Evolutionary conservation across 345 rosid genomes (phyloP).

Genomic region (Eucalyptus virginea): DNA sequence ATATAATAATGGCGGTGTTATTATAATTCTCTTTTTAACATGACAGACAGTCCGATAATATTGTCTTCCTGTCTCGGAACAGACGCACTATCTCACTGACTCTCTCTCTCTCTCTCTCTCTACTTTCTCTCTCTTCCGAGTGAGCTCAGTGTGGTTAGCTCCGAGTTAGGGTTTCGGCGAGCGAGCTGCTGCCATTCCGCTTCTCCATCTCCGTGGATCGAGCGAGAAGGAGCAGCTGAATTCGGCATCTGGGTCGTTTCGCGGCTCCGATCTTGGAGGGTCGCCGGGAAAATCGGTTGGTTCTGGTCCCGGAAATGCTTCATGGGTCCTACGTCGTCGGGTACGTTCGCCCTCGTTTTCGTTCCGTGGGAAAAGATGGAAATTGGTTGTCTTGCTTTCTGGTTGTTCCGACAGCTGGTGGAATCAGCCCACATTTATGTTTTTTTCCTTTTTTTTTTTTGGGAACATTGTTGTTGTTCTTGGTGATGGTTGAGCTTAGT

Average conservation of each 20-base stretch:
- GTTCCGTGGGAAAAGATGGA: not conserved
- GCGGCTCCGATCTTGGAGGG: not conserved
- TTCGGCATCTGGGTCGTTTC: not conserved
- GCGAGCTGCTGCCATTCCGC: not conserved
- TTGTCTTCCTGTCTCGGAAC: not conserved
- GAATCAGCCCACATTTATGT: not conserved
- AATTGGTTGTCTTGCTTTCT: not conserved
- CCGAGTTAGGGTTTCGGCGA: conserved; percentile 5
- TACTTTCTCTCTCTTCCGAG: not conserved
- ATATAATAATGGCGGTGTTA: not conserved
- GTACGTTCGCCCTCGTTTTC: conserved; percentile 3
- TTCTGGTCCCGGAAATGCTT: not conserved
- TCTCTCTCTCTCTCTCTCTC: not conserved
- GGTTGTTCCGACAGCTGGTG: not conserved
- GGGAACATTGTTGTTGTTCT: not conserved
- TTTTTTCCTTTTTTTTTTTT: too few relatives aligned
- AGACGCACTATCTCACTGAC: not conserved
- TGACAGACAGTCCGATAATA: conserved; percentile 2
- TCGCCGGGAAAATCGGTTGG: conserved; percentile 4
- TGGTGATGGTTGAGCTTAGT: not conserved
- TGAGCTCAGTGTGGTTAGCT: not conserved
- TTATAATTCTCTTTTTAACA: not conserved
- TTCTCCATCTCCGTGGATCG: not conserved
- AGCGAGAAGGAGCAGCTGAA: not conserved
- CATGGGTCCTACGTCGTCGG: conserved; percentile 38